Evolutionary conservation across 169 alveolate genomes (phyloP).

Genomic region (Perkinsus marinus): DNA sequence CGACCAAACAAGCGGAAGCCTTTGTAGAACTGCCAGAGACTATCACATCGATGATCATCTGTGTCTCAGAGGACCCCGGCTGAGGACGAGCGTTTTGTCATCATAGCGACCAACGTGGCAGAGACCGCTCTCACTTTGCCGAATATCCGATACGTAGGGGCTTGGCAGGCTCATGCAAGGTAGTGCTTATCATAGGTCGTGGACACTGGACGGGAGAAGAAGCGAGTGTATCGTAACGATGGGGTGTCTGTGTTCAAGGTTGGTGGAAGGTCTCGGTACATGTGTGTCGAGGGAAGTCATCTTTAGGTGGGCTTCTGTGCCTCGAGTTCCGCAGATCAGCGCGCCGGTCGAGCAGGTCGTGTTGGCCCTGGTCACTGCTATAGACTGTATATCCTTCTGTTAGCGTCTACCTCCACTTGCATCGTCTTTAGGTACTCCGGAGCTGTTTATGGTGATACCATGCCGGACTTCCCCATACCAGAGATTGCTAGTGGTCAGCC

Average conservation of each 20-base stretch:
- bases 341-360: slow-evolving; percentile 99
- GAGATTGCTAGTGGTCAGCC: background rate
- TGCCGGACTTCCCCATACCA: background rate
- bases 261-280: background rate
- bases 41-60: background rate
- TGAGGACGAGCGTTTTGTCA: slow-evolving; percentile 76
- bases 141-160: slow-evolving; percentile 54
- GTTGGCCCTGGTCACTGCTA: slow-evolving; percentile 95
- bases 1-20: slow-evolving; percentile 55
- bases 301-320: slow-evolving; percentile 65
- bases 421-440: background rate
- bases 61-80: slow-evolving; percentile 45
- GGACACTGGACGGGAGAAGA: slow-evolving; percentile 82
- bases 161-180: background rate
- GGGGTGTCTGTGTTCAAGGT: background rate
- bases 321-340: slow-evolving; percentile 77
- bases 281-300: slow-evolving; percentile 54
- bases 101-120: slow-evolving; percentile 97
- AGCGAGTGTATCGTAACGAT: slow-evolving; percentile 43
- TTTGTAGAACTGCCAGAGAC: slow-evolving; percentile 6
- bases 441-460: background rate
- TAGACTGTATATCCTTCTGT: slow-evolving; percentile 54
- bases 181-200: slow-evolving; percentile 18
- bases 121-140: slow-evolving; percentile 99
- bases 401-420: background rate